Base-by-base conservation (phyloP, 441 rosid species). In the Eutrema salsugineum region DNA sequence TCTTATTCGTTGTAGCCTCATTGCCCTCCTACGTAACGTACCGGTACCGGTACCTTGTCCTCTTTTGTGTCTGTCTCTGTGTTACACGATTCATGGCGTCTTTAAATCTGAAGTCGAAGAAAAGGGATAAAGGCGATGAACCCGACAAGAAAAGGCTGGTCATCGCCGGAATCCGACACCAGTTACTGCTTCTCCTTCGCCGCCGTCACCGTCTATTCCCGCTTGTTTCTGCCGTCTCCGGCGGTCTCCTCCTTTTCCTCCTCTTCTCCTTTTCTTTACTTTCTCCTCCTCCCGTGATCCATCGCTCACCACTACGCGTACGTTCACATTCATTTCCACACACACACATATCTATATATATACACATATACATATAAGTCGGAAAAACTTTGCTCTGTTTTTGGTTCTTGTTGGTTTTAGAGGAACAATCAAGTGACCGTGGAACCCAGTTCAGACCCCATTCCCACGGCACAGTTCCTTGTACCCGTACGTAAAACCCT, bases 151-250 rank as follows among this genome's bases (percentile, higher is more conserved):
- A 19, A 66, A 66, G 70, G 46, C 67, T 76, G 36, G 49, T 76
- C 32, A 58, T 78, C 20, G 57, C 63, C 40, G 76, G 79, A 2
- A 50, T 77, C 54, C 80, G 80, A 15, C 81, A 74, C 35, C 74
- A 78, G 53, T 33, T 83, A 17, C 62, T 83, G 71, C 80, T 84
- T 59, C 71, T 81, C 56, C 71, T 78, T 48, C 85, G 88, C 8
- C 84, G 85, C 20, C 82, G 86, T 55, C 84, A 77, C 75, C 79
- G 80, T 63, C 40, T 89, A 6, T 84, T 88, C 56, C 87, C 89
- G 4, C 47, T 86, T 4, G 65, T 85, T 56, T 87, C 84, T 47
- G 85, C 83, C 12, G 61, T 78, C 77, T 82, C 86, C 24, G 86
- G 83, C 11, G 86, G 78, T 39, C 38, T 91, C 67, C 85, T 91